Evolutionary conservation across 2,329 filamentous ascomycete genomes (phyloP).

Genomic region (Chaetomium globosum): DNA sequence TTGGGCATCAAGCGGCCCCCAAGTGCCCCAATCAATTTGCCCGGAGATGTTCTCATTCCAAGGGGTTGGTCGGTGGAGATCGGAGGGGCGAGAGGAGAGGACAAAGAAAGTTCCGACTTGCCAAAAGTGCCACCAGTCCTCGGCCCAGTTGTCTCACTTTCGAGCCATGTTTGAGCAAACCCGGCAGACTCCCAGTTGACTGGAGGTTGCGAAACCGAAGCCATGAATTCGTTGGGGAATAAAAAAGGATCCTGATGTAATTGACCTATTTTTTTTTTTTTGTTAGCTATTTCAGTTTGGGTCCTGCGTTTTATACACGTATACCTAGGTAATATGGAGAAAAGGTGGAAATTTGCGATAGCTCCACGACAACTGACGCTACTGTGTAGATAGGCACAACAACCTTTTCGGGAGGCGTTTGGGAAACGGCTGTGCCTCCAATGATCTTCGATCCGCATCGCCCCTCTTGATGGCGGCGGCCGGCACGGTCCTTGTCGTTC

Average conservation of each 20-base stretch:
- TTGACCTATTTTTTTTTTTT: no score
- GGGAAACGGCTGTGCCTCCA: conserved; percentile 17
- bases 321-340: no score
- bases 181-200: not conserved
- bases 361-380: no score
- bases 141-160: conserved; percentile 3
- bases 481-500: conserved; percentile 18
- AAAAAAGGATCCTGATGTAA: no score
- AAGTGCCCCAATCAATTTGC: not conserved
- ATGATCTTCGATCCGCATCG: not conserved
- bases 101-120: not conserved
- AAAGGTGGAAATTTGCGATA: no score
- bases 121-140: not conserved
- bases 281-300: no score
- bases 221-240: not conserved
- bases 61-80: not conserved
- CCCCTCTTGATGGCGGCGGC: conserved; percentile 10
- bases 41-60: not conserved
- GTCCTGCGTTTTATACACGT: no score
- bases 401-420: conserved; percentile 5
- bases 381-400: not conserved
- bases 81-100: not conserved
- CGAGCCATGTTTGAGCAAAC: conserved; percentile 1
- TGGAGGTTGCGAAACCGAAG: not conserved
- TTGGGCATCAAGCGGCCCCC: conserved; percentile 18